Base-by-base conservation (phyloP, 2,329 filamentous ascomycete species). In the Alternaria hordeiaustralica region DNA sequence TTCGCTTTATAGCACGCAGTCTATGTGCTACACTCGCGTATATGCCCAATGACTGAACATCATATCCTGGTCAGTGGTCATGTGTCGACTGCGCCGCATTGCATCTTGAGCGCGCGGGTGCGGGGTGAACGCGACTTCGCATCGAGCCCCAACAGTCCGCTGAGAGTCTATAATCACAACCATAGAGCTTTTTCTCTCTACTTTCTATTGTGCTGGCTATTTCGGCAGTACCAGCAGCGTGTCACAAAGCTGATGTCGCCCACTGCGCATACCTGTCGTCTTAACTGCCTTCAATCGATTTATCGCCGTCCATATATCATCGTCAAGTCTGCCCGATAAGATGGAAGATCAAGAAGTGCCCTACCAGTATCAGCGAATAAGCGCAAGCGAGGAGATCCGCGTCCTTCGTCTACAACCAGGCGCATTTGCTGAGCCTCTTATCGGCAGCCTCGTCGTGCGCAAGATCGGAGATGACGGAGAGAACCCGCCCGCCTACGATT, bases 371-470 rank as follows among this genome's bases (percentile, higher is more conserved):
- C 7, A 21, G 0, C 6, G 26, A 6, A 50, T 50, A 10, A n/a
- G 1, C 6, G 5, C 47, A 0, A 33, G 20, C 4, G 2, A 15
- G 0, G n/a, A 50, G 6, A 21, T 21, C 2, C 47, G 47, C 1
- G 18, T 50, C 5, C 26, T 50, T 1, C 26, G 2, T 9, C 7
- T 50, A 0, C 2, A 33, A 4, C 47, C 47, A 3, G 26, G 26
- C n/a, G n/a, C n/a, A 1, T 50, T 50, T 6, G 26, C 26, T 15
- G n/a, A 21, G 4, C 47, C 47, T 6, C n/a, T 50, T 0, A 15
- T 15, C 26, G 26, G 47, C 0, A 50, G 11, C 11, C 26, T 50
- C 3, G 18, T 15, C 11, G 47, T 33, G 11, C 47, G 1, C 1
- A 33, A 33, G 47, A 10, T 50, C 0, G 12, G 12, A 1, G 18